phyloP scores from a whole-genome alignment of 768 basidiomycete genomes.

The Holtermanniella nyarrowii region DNA sequence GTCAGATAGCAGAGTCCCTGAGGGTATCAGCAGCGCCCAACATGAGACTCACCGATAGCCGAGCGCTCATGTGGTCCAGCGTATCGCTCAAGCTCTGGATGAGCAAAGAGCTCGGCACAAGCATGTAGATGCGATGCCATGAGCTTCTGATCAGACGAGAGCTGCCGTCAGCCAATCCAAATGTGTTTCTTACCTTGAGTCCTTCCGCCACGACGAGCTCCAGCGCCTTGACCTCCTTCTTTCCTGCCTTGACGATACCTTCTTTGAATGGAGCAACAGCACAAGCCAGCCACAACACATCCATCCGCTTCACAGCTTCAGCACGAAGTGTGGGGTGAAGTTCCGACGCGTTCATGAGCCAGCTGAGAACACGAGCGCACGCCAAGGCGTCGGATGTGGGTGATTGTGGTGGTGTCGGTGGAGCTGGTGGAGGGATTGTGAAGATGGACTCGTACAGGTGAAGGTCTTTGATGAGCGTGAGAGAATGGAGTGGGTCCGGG shows the following conservation, averaged over 20 bases:
- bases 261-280: slow-evolving; percentile 61
- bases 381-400: slow-evolving; percentile 44
- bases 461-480: slow-evolving; percentile 64
- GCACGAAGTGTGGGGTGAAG: slow-evolving; percentile 2
- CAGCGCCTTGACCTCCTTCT: slow-evolving; percentile 51
- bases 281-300: slow-evolving; percentile 66
- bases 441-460: slow-evolving; percentile 52
- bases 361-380: slow-evolving; percentile 53
- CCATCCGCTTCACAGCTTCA: slow-evolving; percentile 40
- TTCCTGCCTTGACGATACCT: slow-evolving; percentile 57
- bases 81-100: neutral
- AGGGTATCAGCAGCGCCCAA: neutral
- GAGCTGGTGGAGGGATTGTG: slow-evolving; percentile 13
- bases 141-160: slow-evolving; percentile 30
- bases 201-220: slow-evolving; percentile 71
- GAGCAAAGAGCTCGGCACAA: slow-evolving; percentile 2
- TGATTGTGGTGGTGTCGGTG: slow-evolving; percentile 26
- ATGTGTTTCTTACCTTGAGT: slow-evolving; percentile 49
- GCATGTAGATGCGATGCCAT: slow-evolving; percentile 26
- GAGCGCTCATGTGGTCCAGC: neutral
- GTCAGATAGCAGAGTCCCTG: neutral
- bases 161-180: slow-evolving; percentile 8
- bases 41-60: neutral
- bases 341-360: slow-evolving; percentile 37
- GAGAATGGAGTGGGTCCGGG: slow-evolving; percentile 60